A percentile compares a stretch with the other conserved stretches of the same genome.
Conservation (phyloP, 495 filamentous ascomycete species). For the Penicillium lividum region DNA sequence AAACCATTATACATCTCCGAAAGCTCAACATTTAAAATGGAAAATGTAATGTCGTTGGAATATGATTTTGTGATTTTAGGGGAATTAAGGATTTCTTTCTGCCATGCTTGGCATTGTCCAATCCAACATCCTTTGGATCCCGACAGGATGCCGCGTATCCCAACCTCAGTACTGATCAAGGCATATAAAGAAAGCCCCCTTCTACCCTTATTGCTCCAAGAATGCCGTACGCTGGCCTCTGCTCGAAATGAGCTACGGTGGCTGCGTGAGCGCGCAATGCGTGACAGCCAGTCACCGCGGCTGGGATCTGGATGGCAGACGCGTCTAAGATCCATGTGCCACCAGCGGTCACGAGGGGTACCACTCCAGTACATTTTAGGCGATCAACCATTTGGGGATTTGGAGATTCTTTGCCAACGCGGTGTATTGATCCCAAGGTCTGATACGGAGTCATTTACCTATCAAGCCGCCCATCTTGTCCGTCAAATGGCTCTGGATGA, state of each 20-base stretch:
- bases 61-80: too few species aligned
- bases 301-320: conserved; percentile 28
- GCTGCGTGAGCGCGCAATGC: conserved; percentile 66
- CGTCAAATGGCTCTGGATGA: conserved; percentile 9
- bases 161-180: conserved; percentile 55
- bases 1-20: not conserved
- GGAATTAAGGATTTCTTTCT: not conserved
- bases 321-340: conserved; percentile 52
- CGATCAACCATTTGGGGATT: conserved; percentile 80
- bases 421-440: conserved; percentile 86
- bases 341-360: conserved; percentile 59
- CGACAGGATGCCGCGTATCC: conserved; percentile 71
- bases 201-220: conserved; percentile 66
- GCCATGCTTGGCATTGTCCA: conserved; percentile 4
- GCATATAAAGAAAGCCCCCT: conserved; percentile 58
- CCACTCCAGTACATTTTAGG: conserved; percentile 92
- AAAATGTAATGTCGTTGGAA: too few species aligned
- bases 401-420: conserved; percentile 73
- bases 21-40: too few species aligned
- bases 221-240: conserved; percentile 65
- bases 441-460: conserved; percentile 72
- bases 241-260: conserved; percentile 83
- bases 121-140: not conserved
- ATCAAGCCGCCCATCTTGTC: conserved; percentile 54
- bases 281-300: conserved; percentile 13